Evolutionary conservation across 129 eudicot genomes (phyloP).

Genomic region (Helichrysum umbraculigerum): DNA sequence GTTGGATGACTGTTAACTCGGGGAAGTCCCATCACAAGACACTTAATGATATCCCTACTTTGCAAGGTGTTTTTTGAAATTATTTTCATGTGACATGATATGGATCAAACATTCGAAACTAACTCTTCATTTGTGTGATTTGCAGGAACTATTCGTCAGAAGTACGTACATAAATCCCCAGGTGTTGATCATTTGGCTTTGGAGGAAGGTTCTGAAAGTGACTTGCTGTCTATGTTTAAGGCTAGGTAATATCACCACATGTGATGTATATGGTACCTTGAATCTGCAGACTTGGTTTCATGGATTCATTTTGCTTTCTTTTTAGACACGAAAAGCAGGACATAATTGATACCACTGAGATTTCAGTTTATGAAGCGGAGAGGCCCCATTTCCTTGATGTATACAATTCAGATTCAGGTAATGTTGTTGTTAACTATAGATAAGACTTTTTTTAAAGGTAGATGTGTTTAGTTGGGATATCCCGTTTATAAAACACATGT

Average conservation of each 20-base stretch:
- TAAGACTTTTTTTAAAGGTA: not conserved
- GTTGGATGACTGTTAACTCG: constrained; percentile 24
- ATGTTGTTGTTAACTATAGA: constrained; percentile 18
- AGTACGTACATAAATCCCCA: constrained; percentile 31
- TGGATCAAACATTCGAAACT: constrained; percentile 3
- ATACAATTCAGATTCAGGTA: constrained; percentile 34
- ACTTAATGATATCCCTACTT: constrained; percentile 16
- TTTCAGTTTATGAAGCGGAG: constrained; percentile 33
- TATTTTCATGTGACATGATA: constrained; percentile 12
- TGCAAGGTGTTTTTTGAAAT: constrained; percentile 43
- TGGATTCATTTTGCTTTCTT: constrained; percentile 28
- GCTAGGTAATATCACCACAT: constrained; percentile 33
- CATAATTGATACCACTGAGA: constrained; percentile 24
- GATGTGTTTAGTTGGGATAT: not conserved
- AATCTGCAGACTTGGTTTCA: constrained; percentile 26
- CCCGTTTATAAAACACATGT: not conserved
- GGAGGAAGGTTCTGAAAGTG: constrained; percentile 26
- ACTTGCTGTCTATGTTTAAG: constrained; percentile 31
- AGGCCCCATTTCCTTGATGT: constrained; percentile 25
- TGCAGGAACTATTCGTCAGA: constrained; percentile 38
- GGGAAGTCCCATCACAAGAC: constrained; percentile 18
- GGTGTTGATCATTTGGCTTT: constrained; percentile 23
- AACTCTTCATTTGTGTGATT: constrained; percentile 18
- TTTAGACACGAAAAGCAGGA: constrained; percentile 44
- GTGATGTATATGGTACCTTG: not conserved